Conservation (phyloP, 2,329 filamentous ascomycete species). For the Nothopassalora personata region DNA sequence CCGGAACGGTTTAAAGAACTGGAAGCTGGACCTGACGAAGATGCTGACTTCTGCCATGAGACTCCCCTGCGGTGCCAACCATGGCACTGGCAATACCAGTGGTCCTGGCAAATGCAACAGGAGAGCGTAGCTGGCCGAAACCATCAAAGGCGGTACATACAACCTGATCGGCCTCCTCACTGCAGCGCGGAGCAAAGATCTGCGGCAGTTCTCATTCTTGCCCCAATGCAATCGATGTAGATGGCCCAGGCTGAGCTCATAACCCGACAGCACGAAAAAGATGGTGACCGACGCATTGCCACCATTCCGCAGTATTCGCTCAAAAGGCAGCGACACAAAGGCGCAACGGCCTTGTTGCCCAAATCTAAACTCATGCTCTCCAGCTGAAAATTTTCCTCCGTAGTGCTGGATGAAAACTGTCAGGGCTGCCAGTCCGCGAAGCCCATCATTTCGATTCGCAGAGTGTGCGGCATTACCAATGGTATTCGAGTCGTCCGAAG, state of each 20-base stretch:
- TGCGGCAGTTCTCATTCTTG: background rate
- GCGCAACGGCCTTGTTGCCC: constrained; percentile 35
- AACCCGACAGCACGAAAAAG: constrained; percentile 49
- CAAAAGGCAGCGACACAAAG: constrained; percentile 50
- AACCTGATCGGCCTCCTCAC: constrained; percentile 2
- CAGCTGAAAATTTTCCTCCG: no score
- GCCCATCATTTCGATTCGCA: no score
- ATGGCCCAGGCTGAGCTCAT: constrained; percentile 35
- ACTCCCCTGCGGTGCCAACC: background rate
- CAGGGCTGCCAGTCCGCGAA: no score
- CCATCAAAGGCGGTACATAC: constrained; percentile 2
- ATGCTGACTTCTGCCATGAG: constrained; percentile 52
- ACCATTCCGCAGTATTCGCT: constrained; percentile 56
- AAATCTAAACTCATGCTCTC: constrained; percentile 41
- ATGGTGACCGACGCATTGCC: constrained; percentile 52
- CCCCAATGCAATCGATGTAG: background rate
- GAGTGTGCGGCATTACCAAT: no score
- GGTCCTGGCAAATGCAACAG: constrained; percentile 43
- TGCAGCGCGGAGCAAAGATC: background rate
- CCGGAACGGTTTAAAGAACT: constrained; percentile 9
- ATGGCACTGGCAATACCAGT: background rate
- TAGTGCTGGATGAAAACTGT: no score
- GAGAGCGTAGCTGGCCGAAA: constrained; percentile 49
- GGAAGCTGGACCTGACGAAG: constrained; percentile 38
- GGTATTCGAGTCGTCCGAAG: no score